phyloP scores from a whole-genome alignment of 306 rosid genomes.

The Trichosanthes truncata region DNA sequence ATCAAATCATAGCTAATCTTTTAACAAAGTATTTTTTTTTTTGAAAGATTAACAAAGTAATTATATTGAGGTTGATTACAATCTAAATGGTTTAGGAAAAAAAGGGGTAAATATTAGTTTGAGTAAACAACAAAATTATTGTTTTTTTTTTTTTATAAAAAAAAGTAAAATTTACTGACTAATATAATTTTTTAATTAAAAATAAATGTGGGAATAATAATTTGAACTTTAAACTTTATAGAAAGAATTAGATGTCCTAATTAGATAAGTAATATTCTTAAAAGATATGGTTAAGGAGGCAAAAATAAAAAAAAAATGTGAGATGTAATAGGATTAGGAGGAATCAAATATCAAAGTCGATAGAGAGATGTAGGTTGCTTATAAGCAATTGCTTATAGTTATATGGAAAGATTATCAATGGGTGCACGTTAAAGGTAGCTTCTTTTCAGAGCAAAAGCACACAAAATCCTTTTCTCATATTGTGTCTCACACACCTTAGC shows the following conservation, averaged over 20 bases:
- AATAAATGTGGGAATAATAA: too few relatives aligned
- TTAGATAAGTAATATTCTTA: not conserved
- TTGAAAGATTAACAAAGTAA: not conserved
- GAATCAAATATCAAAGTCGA: not conserved
- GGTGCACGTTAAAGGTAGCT: constrained; percentile 2
- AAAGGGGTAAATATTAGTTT: not conserved
- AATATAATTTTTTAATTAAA: too few relatives aligned
- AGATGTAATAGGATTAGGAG: not conserved
- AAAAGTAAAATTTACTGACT: not conserved
- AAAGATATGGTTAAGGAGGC: not conserved
- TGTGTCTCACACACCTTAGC: not conserved
- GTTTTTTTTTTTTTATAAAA: not conserved
- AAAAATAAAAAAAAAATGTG: not conserved
- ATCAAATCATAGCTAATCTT: not conserved
- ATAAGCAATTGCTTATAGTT: not conserved
- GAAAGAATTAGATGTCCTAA: not conserved
- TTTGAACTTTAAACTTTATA: too few relatives aligned
- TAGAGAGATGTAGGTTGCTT: not conserved
- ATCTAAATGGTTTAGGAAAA: not conserved
- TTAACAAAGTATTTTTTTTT: not conserved
- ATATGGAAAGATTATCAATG: not conserved
- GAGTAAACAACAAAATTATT: not conserved
- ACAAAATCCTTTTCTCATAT: not conserved
- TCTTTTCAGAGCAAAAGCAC: not conserved
- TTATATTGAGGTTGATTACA: not conserved